Evolutionary conservation across 2,329 filamentous ascomycete species (phyloP).

Genomic region (Chrysoporthe deuterocubensis): DNA sequence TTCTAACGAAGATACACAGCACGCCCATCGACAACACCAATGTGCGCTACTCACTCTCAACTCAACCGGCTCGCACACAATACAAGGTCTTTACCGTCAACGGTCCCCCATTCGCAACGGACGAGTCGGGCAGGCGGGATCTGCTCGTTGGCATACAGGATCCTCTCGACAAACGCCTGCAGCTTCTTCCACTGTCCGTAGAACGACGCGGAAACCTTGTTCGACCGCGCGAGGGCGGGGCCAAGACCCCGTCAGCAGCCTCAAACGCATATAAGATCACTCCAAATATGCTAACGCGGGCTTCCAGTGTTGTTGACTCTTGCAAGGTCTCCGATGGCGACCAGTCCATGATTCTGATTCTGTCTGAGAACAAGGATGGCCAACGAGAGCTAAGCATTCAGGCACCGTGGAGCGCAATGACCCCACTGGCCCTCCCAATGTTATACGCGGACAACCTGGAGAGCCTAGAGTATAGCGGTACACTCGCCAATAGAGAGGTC

Average conservation of each 20-base stretch:
- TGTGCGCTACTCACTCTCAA: slow-evolving; percentile 62
- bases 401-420: slow-evolving; percentile 74
- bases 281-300: slow-evolving; percentile 58
- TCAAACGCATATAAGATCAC: slow-evolving; percentile 48
- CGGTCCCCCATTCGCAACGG: slow-evolving; percentile 59
- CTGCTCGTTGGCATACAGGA: slow-evolving; percentile 74
- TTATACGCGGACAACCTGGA: slow-evolving; percentile 64
- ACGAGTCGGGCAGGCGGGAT: slow-evolving; percentile 57
- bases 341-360: slow-evolving; percentile 69
- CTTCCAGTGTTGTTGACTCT: slow-evolving; percentile 72
- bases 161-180: slow-evolving; percentile 66
- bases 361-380: slow-evolving; percentile 68
- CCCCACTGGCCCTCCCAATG: slow-evolving; percentile 66
- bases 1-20: slow-evolving; percentile 71
- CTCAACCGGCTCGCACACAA: slow-evolving; percentile 56
- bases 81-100: slow-evolving; percentile 70
- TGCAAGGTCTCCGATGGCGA: slow-evolving; percentile 71
- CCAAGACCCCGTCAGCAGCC: slow-evolving; percentile 34
- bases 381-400: slow-evolving; percentile 71
- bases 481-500: slow-evolving; percentile 56
- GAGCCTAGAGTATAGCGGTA: slow-evolving; percentile 60
- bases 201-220: slow-evolving; percentile 47
- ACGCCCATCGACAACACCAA: slow-evolving; percentile 66
- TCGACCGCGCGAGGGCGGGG: slow-evolving; percentile 33
- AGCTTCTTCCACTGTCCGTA: slow-evolving; percentile 66